Evolutionary conservation across 2,329 filamentous ascomycete genomes (phyloP).

Genomic region (Sporothrix mexicana): DNA sequence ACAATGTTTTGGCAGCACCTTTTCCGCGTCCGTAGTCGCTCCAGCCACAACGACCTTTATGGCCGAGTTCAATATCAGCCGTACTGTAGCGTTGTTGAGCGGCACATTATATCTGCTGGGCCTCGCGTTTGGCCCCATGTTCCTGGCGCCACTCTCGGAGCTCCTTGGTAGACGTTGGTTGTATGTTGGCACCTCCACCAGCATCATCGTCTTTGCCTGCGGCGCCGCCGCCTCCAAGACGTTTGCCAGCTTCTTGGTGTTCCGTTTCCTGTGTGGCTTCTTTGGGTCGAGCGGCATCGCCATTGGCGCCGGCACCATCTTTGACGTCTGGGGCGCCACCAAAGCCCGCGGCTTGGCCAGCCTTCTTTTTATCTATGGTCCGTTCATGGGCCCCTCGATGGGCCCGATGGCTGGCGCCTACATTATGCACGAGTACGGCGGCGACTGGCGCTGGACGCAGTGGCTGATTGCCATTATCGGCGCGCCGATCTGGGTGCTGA

Average conservation of each 20-base stretch:
- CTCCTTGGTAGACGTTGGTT: constrained; percentile 59
- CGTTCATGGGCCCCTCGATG: constrained; percentile 24
- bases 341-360: constrained; percentile 14
- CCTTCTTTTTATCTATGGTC: constrained; percentile 13
- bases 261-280: constrained; percentile 68
- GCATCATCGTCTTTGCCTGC: constrained; percentile 54
- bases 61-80: constrained; percentile 26
- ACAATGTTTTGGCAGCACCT: not conserved
- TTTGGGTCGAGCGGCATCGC: constrained; percentile 70
- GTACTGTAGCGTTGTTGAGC: constrained; percentile 64
- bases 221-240: constrained; percentile 58
- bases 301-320: constrained; percentile 70
- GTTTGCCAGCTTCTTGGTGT: constrained; percentile 57
- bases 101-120: constrained; percentile 72
- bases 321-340: constrained; percentile 55
- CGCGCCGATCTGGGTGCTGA: constrained; percentile 11
- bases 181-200: constrained; percentile 47
- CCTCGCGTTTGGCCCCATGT: constrained; percentile 61
- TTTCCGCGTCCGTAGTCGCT: constrained; percentile 18
- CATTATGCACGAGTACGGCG: constrained; percentile 21
- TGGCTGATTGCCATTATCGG: constrained; percentile 23
- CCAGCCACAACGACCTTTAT: constrained; percentile 18
- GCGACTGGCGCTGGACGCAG: constrained; percentile 31
- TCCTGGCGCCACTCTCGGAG: constrained; percentile 66
- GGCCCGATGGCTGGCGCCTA: constrained; percentile 26